A percentile compares a stretch with the other conserved stretches of the same genome.
Conservation (phyloP, 192 early-diverging fungal species). For the Coemansia sp. region DNA sequence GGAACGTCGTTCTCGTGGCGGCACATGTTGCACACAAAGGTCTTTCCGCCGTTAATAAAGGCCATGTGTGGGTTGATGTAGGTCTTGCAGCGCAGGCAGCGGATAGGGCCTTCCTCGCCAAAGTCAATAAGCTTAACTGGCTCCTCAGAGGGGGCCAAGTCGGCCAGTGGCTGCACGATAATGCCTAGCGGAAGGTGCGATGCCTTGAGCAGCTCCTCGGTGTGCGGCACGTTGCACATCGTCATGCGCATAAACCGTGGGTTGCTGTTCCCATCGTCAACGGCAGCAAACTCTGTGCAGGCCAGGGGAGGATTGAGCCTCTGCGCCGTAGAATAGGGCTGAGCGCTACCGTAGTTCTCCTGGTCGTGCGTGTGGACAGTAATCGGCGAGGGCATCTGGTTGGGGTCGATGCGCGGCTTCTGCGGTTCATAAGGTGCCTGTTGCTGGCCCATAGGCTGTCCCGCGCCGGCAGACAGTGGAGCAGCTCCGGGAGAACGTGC, state of each 20-base stretch:
- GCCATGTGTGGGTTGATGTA: conserved; percentile 92
- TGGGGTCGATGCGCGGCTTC: conserved; percentile 85
- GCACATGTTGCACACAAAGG: conserved; percentile 95
- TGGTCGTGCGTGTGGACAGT: conserved; percentile 86
- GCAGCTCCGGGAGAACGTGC: conserved; percentile 26
- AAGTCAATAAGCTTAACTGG: conserved; percentile 82
- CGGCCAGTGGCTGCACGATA: conserved; percentile 91
- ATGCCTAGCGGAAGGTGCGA: conserved; percentile 87
- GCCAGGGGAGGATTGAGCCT: conserved; percentile 77
- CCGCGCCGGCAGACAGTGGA: conserved; percentile 1
- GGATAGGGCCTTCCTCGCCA: conserved; percentile 83
- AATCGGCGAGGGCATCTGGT: conserved; percentile 91
- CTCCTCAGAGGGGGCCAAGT: conserved; percentile 76
- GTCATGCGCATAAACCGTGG: conserved; percentile 92
- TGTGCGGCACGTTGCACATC: conserved; percentile 83
- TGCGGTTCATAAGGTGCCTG: conserved; percentile 44
- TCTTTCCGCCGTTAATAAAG: conserved; percentile 90
- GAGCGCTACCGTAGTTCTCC: conserved; percentile 60
- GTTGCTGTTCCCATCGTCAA: conserved; percentile 94
- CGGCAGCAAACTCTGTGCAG: conserved; percentile 74
- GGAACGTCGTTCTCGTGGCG: conserved; percentile 83
- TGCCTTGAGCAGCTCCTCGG: conserved; percentile 76
- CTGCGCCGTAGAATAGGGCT: conserved; percentile 75
- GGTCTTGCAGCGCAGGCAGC: conserved; percentile 90
- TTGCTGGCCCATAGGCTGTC: conserved; percentile 43